Conservation (phyloP, 176 grass and related monocot genomes). For the Pharus latifolius region DNA sequence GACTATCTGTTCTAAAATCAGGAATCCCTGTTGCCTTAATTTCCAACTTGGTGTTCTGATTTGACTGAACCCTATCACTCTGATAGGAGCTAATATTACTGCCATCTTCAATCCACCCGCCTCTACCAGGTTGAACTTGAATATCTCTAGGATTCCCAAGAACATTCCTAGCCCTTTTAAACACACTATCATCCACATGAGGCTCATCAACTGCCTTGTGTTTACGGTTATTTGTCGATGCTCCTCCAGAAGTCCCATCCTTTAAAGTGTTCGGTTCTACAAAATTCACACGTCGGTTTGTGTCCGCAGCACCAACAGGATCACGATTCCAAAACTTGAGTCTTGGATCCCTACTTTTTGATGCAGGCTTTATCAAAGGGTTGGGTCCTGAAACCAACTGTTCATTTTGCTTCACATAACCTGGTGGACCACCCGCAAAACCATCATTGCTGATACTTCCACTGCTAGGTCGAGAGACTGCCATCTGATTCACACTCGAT, state of each 20-base stretch:
- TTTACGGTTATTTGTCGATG: conserved; percentile 30
- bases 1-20: conserved; percentile 13
- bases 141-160: conserved; percentile 25
- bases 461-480: conserved; percentile 22
- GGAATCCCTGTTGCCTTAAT: conserved; percentile 16
- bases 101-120: conserved; percentile 39
- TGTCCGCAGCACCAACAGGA: conserved; percentile 22
- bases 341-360: conserved; percentile 83
- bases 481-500: conserved; percentile 21
- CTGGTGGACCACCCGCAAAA: conserved; percentile 20
- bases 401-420: conserved; percentile 31
- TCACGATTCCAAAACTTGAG: conserved; percentile 61
- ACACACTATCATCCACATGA: conserved; percentile 24
- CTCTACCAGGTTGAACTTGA: conserved; percentile 27
- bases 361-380: conserved; percentile 25
- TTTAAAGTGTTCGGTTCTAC: conserved; percentile 28
- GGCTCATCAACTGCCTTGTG: conserved; percentile 45
- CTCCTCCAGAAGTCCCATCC: conserved; percentile 6
- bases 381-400: conserved; percentile 25
- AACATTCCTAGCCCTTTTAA: conserved; percentile 47
- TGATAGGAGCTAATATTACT: conserved; percentile 13
- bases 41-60: conserved; percentile 25
- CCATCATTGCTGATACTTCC: conserved; percentile 3
- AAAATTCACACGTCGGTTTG: background rate
- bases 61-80: conserved; percentile 12